Percentiles rank a stretch among this genome's conserved stretches.
phyloP scores from a whole-genome alignment of 805 yeast genomes.

The Saturnispora diversa region DNA sequence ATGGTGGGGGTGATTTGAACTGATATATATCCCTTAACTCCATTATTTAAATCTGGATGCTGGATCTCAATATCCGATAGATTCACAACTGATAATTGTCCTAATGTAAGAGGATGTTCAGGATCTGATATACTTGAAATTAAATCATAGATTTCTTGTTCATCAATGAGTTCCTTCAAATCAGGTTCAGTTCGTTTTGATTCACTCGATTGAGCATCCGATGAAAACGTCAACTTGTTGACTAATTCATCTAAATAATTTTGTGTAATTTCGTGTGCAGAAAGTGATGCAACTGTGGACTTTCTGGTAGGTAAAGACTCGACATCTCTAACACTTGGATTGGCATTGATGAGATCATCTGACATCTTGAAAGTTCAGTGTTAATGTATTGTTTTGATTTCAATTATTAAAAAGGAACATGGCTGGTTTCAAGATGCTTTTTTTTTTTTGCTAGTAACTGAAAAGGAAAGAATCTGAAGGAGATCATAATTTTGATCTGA shows the following conservation, averaged over 20 bases:
- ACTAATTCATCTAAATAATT: conserved; percentile 5
- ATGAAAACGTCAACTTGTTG: conserved; percentile 3
- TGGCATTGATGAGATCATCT: conserved; percentile 75
- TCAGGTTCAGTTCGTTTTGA: conserved; percentile 16
- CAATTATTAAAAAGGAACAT: background rate
- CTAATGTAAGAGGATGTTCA: conserved; percentile 91
- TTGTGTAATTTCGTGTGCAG: background rate
- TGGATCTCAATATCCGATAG: conserved; percentile 67
- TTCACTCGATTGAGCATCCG: background rate
- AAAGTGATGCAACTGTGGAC: background rate
- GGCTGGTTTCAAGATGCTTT: background rate
- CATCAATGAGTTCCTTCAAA: conserved; percentile 61
- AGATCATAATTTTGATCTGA: background rate
- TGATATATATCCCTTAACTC: conserved; percentile 58
- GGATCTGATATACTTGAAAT: conserved; percentile 89
- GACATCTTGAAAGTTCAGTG: no score
- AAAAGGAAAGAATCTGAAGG: background rate
- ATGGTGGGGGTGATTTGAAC: conserved; percentile 94
- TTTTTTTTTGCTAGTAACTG: background rate
- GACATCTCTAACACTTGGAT: conserved; percentile 76
- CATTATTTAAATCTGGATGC: conserved; percentile 43
- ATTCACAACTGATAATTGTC: conserved; percentile 90
- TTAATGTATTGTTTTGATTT: background rate
- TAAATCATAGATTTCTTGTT: conserved; percentile 84
- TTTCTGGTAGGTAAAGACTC: conserved; percentile 66